Base-by-base conservation (phyloP, 352 stramenopile genomes). In the Pythium rishiriense region DNA sequence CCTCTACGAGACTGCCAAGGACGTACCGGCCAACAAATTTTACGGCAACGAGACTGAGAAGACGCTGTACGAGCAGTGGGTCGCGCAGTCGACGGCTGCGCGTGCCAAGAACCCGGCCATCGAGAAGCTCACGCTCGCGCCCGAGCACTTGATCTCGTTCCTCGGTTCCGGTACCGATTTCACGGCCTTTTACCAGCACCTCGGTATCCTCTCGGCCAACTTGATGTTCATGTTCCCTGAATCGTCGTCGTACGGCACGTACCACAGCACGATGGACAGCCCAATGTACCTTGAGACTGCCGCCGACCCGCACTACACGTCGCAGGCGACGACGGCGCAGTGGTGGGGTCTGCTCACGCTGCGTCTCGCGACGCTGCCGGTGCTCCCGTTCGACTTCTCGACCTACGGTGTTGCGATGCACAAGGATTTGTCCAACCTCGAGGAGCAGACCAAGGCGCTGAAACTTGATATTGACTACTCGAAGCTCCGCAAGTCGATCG, bases 191-290 rank as follows among this genome's bases (percentile, higher is more conserved):
- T 83, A 96, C 60, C 77, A 93, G 66, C 84, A 95, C 58, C 67
- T 97, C 26, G 90, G 90, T 25, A 92, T 97, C 50, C 78, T 84
- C 21, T 93, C 79, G 19, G 77, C 89, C n/a, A 83, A 94, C 64
- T 72, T 96, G 46, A 68, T 52, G 12, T 94, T 92, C 54, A 57
- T 48, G 11, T 43, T 69, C 25, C 66, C 51, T 5, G 46, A 69
- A 19, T 70, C 47, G 4, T 53, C 63, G 2, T 66, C 56, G 0
- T 93, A 94, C 70, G 86, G 86, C 25, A 70, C 75, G 14, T 94
- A 96, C 69, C 88, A 96, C 68, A 86, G 70, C 42, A 82, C 85
- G 31, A 93, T 90, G 69, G 85, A 94, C 69, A 84, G 66, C 41
- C 85, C 86, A 53, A 68, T 61, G 57, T 94, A 77, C 64, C 45